These are phyloP conservation scores for Silybum marianum DNA, from an alignment of 129 eudicot genomes.

Conservation along the genomic window DNA sequence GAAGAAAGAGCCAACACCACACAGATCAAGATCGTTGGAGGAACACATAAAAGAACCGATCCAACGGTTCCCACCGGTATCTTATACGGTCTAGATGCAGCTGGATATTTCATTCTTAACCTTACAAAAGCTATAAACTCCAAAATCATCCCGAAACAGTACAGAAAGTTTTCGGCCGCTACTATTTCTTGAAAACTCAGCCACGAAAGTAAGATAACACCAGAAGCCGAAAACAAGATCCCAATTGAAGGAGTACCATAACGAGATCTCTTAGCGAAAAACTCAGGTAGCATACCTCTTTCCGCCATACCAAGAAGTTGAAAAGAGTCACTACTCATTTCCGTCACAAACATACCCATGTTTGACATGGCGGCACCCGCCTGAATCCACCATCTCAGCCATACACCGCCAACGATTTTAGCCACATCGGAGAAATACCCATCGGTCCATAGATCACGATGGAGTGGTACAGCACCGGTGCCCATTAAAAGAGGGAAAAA, in stretches of 20 bases:
- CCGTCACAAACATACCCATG: conserved; percentile 90
- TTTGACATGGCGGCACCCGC: conserved; percentile 82
- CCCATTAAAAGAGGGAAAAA: conserved; percentile 67
- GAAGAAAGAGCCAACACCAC: conserved; percentile 69
- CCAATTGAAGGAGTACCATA: conserved; percentile 72
- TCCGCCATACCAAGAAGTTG: conserved; percentile 96
- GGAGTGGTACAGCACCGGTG: conserved; percentile 65
- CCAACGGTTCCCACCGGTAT: conserved; percentile 76
- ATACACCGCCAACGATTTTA: conserved; percentile 59
- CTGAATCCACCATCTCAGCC: conserved; percentile 80
- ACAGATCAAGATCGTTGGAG: conserved; percentile 60
- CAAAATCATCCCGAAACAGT: conserved; percentile 79
- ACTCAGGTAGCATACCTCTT: conserved; percentile 71
- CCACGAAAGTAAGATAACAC: conserved; percentile 74
- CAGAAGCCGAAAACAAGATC: conserved; percentile 72
- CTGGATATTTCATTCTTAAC: conserved; percentile 56
- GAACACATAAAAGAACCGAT: conserved; percentile 57
- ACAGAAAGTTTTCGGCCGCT: conserved; percentile 73
- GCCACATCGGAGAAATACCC: conserved; percentile 80
- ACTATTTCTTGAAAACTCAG: conserved; percentile 76
- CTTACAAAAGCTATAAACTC: conserved; percentile 68
- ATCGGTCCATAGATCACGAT: conserved; percentile 64
- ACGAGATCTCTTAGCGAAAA: conserved; percentile 71
- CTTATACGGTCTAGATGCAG: conserved; percentile 65
- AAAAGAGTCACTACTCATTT: conserved; percentile 81